A percentile compares a stretch with the other conserved stretches of the same genome.
Conservation (phyloP, 352 stramenopile genomes). For the Phytophthora sojae region DNA sequence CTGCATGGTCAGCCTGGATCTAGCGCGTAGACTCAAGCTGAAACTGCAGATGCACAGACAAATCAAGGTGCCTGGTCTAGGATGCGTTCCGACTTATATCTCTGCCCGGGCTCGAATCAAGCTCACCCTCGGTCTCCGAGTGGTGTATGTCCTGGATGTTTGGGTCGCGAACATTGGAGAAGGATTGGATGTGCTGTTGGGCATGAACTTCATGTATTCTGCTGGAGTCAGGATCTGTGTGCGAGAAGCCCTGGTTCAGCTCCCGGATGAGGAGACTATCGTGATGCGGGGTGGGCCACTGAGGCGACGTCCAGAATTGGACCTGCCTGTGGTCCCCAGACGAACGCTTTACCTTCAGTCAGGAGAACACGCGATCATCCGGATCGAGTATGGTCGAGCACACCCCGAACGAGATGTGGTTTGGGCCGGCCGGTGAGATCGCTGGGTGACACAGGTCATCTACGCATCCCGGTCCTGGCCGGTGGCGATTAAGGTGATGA, state of each 20-base stretch:
- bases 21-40: conserved; percentile 15
- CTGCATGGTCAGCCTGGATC: conserved; percentile 5
- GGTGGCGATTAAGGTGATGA: no score
- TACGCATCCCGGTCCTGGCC: no score
- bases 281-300: no score
- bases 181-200: neutral
- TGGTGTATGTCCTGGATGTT: neutral
- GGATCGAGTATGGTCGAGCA: no score
- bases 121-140: conserved; percentile 1
- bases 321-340: no score
- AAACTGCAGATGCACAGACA: neutral
- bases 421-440: no score
- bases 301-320: no score
- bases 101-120: conserved; percentile 1
- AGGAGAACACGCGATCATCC: no score
- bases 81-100: conserved; percentile 11
- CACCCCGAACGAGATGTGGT: neutral
- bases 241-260: neutral
- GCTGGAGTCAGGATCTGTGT: neutral
- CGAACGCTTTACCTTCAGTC: no score
- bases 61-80: conserved; percentile 1
- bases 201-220: conserved; percentile 4
- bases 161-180: conserved; percentile 6
- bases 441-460: no score
- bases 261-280: no score